phyloP scores from a whole-genome alignment of 1,284 basidiomycete species.

The Rhizoctonia solani region DNA sequence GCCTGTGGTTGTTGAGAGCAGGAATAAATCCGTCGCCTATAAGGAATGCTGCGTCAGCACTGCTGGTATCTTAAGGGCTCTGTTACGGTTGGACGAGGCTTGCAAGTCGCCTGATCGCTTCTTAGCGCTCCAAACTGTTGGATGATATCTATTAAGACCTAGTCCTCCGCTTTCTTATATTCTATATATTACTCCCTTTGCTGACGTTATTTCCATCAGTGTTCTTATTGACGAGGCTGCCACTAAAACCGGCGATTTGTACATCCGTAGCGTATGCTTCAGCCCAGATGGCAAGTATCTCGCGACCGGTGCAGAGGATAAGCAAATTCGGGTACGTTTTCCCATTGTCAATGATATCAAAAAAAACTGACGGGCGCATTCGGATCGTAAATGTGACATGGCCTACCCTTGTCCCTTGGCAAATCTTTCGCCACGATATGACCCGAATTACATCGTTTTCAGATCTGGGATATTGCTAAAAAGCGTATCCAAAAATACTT shows the following conservation, averaged over 20 bases:
- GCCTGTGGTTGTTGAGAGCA: not conserved
- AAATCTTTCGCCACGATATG: not conserved
- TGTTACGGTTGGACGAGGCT: not conserved
- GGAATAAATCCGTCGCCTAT: not conserved
- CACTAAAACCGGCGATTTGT: constrained; percentile 71
- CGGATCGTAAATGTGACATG: too few relatives aligned
- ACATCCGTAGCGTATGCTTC: constrained; percentile 84
- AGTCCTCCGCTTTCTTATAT: not conserved
- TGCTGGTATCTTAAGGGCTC: not conserved
- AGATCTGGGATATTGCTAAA: constrained; percentile 87
- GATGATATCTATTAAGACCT: not conserved
- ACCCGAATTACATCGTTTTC: not conserved
- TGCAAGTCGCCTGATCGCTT: not conserved
- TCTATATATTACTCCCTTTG: not conserved
- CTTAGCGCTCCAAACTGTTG: not conserved
- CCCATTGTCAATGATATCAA: not conserved
- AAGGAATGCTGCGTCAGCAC: not conserved
- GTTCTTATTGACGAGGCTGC: constrained; percentile 70
- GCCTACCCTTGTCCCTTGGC: not conserved
- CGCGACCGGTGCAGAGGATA: constrained; percentile 84
- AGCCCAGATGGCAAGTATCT: constrained; percentile 80
- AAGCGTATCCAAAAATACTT: constrained; percentile 74
- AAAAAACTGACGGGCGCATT: not conserved
- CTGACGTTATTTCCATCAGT: constrained; percentile 47
- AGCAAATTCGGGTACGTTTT: constrained; percentile 71